phyloP scores from a whole-genome alignment of 306 rosid genomes.

The Carpinus viminea region DNA sequence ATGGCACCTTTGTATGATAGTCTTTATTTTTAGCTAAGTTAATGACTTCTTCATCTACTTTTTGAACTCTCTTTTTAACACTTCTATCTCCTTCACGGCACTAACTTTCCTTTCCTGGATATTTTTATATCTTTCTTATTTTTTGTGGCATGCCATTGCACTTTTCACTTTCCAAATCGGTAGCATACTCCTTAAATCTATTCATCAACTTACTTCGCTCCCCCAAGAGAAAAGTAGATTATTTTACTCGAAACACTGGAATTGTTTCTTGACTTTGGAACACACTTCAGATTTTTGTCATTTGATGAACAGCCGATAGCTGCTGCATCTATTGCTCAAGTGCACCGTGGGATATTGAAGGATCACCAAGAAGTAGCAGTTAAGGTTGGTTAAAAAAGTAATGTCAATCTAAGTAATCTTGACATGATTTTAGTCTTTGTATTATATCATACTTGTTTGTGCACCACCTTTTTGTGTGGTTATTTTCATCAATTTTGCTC shows the following conservation, averaged over 20 bases:
- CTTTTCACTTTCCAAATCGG: neutral
- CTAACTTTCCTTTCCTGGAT: neutral
- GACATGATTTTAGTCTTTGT: neutral
- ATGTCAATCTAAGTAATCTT: neutral
- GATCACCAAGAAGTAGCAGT: constrained; percentile 75
- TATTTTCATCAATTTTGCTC: neutral
- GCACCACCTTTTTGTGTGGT: neutral
- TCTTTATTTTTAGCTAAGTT: neutral
- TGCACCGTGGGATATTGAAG: constrained; percentile 70
- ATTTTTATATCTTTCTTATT: neutral
- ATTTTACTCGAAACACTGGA: neutral
- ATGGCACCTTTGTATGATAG: neutral
- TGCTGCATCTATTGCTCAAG: constrained; percentile 97
- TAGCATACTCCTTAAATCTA: neutral
- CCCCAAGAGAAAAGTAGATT: neutral
- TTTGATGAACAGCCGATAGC: constrained; percentile 78
- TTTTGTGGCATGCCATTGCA: neutral
- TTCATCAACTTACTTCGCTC: too few relatives aligned
- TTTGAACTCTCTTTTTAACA: neutral
- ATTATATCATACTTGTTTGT: neutral
- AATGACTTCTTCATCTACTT: neutral
- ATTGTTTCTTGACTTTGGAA: constrained; percentile 8
- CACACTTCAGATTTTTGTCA: constrained; percentile 68
- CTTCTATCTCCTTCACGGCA: neutral
- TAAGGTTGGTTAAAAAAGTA: constrained; percentile 62